Conservation (phyloP, 257 asterid genomes). For the Fraxinus quadrangulata region DNA sequence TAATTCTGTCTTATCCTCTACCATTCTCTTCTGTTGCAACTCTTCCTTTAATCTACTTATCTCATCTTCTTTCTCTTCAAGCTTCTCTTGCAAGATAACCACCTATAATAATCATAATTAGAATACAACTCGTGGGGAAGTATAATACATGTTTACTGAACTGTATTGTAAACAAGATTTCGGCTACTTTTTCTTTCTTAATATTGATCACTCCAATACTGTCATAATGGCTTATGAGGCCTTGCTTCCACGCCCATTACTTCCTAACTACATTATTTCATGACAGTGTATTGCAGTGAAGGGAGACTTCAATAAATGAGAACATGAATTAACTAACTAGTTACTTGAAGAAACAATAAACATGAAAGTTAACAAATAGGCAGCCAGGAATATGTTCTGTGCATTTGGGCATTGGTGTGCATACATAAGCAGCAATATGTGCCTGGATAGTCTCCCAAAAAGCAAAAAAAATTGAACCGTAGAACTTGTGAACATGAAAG, state of each 20-base stretch:
- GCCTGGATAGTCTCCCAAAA: background rate
- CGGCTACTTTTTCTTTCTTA: background rate
- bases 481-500: background rate
- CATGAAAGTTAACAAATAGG: background rate
- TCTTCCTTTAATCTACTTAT: constrained; percentile 52
- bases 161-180: background rate
- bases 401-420: background rate
- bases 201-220: background rate
- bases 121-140: background rate
- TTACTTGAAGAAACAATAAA: background rate
- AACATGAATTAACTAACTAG: background rate
- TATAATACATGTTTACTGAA: no score
- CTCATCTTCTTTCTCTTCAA: constrained; percentile 67
- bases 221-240: background rate
- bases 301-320: background rate
- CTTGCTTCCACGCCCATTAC: background rate
- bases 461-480: background rate
- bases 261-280: background rate
- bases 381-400: background rate
- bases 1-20: constrained; percentile 38
- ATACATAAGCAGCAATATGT: background rate
- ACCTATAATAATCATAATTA: constrained; percentile 44
- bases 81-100: constrained; percentile 74
- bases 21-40: constrained; percentile 35
- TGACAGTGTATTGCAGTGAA: background rate